Evolutionary conservation across 2,329 filamentous ascomycete genomes (phyloP), one percentile per base, ranked within the genome.

Genomic region (Calonectria montana): DNA sequence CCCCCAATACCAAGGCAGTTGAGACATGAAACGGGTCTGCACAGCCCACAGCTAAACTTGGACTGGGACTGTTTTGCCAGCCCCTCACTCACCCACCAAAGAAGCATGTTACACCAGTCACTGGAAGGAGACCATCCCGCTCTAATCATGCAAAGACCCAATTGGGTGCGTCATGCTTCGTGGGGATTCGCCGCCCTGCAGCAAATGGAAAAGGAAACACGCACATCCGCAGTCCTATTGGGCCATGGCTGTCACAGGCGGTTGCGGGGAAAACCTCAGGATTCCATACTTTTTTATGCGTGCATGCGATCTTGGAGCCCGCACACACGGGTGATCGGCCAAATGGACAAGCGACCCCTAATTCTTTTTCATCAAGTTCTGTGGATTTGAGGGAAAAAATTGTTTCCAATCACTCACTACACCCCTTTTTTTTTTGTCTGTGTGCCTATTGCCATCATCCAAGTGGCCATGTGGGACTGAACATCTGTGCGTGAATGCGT

Each of bases 141-240:
- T 53, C 55, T 57, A 69, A 65, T 74, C 70, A 48, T 47, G 43
- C 63, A 67, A 39, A 31, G 21, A n/a, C 39, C 77, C 74, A 78
- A 78, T 79, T 77, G 74, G 74, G 74, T 76, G 12, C 12, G 41
- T 70, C 59, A 69, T 71, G 70, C 47, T 65, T 74, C 69, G 72
- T 70, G 68, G 53, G 55, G 64, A 75, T 73, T 78, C 48, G 66
- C 72, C 69, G 69, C 69, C 70, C 71, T 76, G 68, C 69, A 74
- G 72, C 67, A 72, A 72, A 71, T 70, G 74, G 67, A 69, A 73
- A 71, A 70, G 39, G 68, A 61, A 69, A 69, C 72, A 65, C 63
- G 48, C 39, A 18, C 62, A 61, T 70, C 39, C 41, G 39, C 25
- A 45, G 18, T 31, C 35, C 43, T 45, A 71, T 71, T 71, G 69